These are phyloP conservation scores for Neonectria ditissima DNA, from an alignment of 2,329 filamentous ascomycete species.

Conservation along the genomic window DNA sequence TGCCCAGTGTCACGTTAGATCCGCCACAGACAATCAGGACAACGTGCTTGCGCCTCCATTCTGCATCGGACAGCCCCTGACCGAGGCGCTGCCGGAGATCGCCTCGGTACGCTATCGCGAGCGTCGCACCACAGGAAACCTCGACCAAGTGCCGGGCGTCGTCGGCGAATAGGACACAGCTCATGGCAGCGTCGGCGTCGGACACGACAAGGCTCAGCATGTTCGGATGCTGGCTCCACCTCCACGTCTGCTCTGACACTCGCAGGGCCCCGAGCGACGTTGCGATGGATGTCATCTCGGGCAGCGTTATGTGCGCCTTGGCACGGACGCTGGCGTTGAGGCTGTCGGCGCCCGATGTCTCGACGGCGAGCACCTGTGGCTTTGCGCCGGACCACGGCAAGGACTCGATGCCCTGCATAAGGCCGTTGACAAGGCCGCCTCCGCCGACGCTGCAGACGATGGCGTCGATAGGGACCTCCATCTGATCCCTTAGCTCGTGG, in stretches of 20 bases:
- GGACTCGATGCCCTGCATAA: slow-evolving; percentile 75
- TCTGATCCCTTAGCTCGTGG: slow-evolving; percentile 58
- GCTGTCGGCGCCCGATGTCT: slow-evolving; percentile 80
- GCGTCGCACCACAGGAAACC: slow-evolving; percentile 83
- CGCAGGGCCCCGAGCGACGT: slow-evolving; percentile 78
- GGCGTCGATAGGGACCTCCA: slow-evolving; percentile 68
- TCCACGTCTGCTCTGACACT: slow-evolving; percentile 76
- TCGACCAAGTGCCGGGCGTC: slow-evolving; percentile 87
- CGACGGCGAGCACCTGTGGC: slow-evolving; percentile 75
- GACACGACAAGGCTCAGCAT: slow-evolving; percentile 53
- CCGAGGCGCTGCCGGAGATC: slow-evolving; percentile 72
- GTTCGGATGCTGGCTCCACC: slow-evolving; percentile 64
- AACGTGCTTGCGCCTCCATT: slow-evolving; percentile 76
- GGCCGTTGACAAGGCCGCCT: slow-evolving; percentile 81
- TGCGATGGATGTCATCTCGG: slow-evolving; percentile 80
- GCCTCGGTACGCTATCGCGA: slow-evolving; percentile 76
- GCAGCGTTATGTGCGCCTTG: slow-evolving; percentile 70
- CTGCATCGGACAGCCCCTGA: slow-evolving; percentile 61
- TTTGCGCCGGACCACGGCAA: slow-evolving; percentile 48
- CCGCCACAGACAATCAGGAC: slow-evolving; percentile 90
- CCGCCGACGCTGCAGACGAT: slow-evolving; percentile 85
- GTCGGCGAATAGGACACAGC: slow-evolving; percentile 80
- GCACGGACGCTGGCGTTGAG: slow-evolving; percentile 72
- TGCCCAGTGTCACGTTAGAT: slow-evolving; percentile 71
- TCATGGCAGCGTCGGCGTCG: slow-evolving; percentile 80